These are phyloP conservation scores for Diaporthe australafricana DNA, from an alignment of 2,329 filamentous ascomycete genomes.

Conservation along the genomic window DNA sequence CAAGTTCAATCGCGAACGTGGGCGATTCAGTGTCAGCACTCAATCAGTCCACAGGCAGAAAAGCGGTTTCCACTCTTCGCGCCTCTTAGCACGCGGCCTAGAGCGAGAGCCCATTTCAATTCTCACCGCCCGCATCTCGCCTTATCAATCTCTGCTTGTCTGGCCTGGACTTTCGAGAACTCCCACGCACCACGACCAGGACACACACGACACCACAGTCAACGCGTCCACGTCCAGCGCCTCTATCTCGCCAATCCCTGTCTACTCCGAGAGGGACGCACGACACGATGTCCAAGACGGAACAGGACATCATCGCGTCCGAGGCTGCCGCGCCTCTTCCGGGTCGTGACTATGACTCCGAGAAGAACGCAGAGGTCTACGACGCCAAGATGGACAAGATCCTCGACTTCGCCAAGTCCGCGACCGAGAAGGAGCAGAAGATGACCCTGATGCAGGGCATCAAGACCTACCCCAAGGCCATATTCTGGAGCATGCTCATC, in stretches of 20 bases:
- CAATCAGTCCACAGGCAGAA: conserved; percentile 29
- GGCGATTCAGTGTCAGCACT: not conserved
- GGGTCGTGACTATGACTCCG: conserved; percentile 32
- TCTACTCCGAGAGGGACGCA: not conserved
- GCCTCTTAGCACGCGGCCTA: conserved; percentile 13
- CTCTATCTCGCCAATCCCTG: not conserved
- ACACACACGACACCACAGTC: conserved; percentile 17
- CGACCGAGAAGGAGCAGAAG: conserved; percentile 71
- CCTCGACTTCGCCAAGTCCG: conserved; percentile 59
- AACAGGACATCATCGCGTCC: conserved; percentile 23
- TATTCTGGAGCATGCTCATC: conserved; percentile 85
- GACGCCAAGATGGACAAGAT: conserved; percentile 47
- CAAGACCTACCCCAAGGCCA: conserved; percentile 86
- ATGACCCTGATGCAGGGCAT: conserved; percentile 84
- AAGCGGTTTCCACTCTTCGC: conserved; percentile 32
- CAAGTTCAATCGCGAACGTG: not conserved
- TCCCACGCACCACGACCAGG: not conserved
- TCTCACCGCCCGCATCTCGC: conserved; percentile 31
- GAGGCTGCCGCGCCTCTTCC: conserved; percentile 35
- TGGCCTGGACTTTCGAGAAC: not conserved
- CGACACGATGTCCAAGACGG: conserved; percentile 37
- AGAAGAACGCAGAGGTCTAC: conserved; percentile 33
- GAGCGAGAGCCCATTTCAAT: conserved; percentile 17
- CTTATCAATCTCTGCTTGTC: conserved; percentile 18
- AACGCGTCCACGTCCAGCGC: conserved; percentile 39